These are phyloP conservation scores for Leishmania major DNA, from an alignment of 208 protist genomes.

Conservation along the genomic window DNA sequence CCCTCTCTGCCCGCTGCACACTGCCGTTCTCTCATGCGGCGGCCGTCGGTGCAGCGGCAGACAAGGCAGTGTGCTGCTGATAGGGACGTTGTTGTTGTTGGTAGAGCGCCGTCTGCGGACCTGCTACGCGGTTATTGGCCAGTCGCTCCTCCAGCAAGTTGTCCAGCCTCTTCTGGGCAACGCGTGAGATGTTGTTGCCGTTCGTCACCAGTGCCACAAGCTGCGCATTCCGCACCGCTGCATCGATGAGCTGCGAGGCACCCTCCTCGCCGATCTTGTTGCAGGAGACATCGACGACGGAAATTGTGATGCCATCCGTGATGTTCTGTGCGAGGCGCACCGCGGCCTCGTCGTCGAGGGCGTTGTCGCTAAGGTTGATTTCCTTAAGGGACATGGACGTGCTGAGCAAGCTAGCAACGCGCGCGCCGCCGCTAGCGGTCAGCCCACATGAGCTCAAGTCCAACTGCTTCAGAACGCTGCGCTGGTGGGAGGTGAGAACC, in stretches of 20 bases:
- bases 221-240: conserved; percentile 65
- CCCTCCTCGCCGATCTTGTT: conserved; percentile 80
- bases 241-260: conserved; percentile 74
- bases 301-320: conserved; percentile 61
- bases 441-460: conserved; percentile 81
- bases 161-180: conserved; percentile 85
- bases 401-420: conserved; percentile 70
- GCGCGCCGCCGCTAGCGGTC: conserved; percentile 61
- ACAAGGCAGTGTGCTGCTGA: conserved; percentile 19
- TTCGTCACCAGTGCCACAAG: conserved; percentile 69
- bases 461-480: conserved; percentile 55
- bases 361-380: conserved; percentile 84
- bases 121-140: conserved; percentile 55
- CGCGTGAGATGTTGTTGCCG: conserved; percentile 82
- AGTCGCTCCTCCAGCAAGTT: conserved; percentile 77
- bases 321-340: conserved; percentile 68
- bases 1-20: not conserved
- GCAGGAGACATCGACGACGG: conserved; percentile 63
- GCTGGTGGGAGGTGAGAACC: conserved; percentile 52
- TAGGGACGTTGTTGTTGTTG: conserved; percentile 36
- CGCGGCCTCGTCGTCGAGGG: conserved; percentile 81
- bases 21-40: not conserved
- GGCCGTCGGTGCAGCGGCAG: not conserved
- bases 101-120: conserved; percentile 20
- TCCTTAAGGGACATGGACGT: conserved; percentile 64